A percentile compares a stretch with the other conserved stretches of the same genome.
Conservation (phyloP, 495 filamentous ascomycete genomes). For the Lophiostoma macrostomum region DNA sequence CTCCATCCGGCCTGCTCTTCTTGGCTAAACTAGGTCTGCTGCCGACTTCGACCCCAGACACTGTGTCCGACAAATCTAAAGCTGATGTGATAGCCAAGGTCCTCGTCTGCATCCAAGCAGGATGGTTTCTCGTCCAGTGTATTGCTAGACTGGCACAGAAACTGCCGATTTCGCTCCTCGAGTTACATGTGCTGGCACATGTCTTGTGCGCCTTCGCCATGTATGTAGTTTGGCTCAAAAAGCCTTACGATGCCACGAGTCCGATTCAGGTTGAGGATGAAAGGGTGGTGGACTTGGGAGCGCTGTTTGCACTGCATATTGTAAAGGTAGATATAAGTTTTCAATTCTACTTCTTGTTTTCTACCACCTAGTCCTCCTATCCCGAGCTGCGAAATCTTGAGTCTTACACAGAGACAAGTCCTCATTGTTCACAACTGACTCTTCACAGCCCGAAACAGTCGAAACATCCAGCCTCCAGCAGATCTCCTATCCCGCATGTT, state of each 20-base stretch:
- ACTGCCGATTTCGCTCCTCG: slow-evolving; percentile 40
- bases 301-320: slow-evolving; percentile 8
- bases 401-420: too few relatives aligned
- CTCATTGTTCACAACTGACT: too few relatives aligned
- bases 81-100: slow-evolving; percentile 39
- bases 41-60: slow-evolving; percentile 15
- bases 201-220: slow-evolving; percentile 41
- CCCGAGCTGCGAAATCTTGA: too few relatives aligned
- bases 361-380: neutral
- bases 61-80: slow-evolving; percentile 40
- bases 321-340: neutral
- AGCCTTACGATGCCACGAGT: slow-evolving; percentile 37
- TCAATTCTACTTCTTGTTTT: neutral
- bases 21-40: slow-evolving; percentile 28
- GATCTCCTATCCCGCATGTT: too few relatives aligned
- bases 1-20: slow-evolving; percentile 28
- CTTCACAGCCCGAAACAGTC: too few relatives aligned
- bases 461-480: too few relatives aligned
- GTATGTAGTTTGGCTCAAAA: slow-evolving; percentile 43
- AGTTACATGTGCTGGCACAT: slow-evolving; percentile 40
- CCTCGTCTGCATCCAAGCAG: slow-evolving; percentile 40
- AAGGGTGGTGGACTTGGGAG: slow-evolving; percentile 13
- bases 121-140: slow-evolving; percentile 42
- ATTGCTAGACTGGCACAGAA: slow-evolving; percentile 30
- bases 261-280: slow-evolving; percentile 11